Evolutionary conservation across 441 rosid species (phyloP), one percentile per base, ranked within the genome.

Genomic region (Sinapis alba): DNA sequence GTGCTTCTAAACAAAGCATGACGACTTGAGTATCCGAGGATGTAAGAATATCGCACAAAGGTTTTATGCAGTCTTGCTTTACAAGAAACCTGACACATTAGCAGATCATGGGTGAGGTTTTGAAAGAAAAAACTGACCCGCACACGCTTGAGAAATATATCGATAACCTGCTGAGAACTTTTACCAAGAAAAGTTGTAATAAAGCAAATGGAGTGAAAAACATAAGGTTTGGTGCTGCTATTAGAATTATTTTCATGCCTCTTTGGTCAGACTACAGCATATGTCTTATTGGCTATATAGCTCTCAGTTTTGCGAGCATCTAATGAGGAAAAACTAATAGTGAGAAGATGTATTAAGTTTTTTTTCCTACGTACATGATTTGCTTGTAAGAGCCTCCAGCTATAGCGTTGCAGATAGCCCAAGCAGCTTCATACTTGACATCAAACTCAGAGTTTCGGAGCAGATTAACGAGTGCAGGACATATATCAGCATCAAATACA

Each of bases 361-460:
- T 28, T 1, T 57, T 64, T n/a, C n/a, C 30, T 7, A 69, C 76
- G 21, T 83, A 88, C 92, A 82, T 59, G 75, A 86, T 83, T 67
- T 88, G 90, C 41, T 78, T 84, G 68, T 83, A 74, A 62, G 81
- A 76, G 67, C 90, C 90, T 30, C 92, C 90, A 19, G 86, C 86
- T 75, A 84, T 83, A 50, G 90, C 83, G 67, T 88, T 88, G 69
- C 86, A 88, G 79, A 88, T 77, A 57, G 86, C 90, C 92, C 90
- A 88, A 61, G 89, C 90, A 74, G 90, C 92, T 80, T 88, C 92
- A 45, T 84, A 77, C 80, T 86, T 88, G 62, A 88, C 81, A 79
- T 83, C 89, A 36, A 82, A 73, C 77, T 86, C 89, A 24, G 89
- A 84, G 59, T 50, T 84, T 73, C 77, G 85, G 72, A 87, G 86